Percentiles rank a stretch among this genome's conserved stretches.
Evolutionary conservation across 768 basidiomycete genomes (phyloP).

Genomic region (Cyclocybe cylindracea): DNA sequence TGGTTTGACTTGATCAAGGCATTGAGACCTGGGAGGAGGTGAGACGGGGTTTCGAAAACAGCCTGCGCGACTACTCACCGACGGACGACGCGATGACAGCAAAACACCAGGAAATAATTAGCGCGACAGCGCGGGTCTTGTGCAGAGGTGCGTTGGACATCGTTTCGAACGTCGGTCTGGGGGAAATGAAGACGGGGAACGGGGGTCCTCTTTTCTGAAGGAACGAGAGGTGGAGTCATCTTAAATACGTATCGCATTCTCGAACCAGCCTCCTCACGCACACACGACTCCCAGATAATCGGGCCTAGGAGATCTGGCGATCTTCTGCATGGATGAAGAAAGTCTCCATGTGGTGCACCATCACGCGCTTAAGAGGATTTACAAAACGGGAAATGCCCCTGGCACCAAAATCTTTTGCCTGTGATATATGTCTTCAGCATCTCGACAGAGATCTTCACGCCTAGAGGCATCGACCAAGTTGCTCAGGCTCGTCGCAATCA

Average conservation of each 20-base stretch:
- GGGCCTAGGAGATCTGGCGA: not conserved
- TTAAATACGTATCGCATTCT: too few relatives aligned
- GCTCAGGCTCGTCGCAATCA: too few relatives aligned
- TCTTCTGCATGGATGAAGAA: not conserved
- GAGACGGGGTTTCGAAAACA: not conserved
- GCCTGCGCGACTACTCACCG: constrained; percentile 3
- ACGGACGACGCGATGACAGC: constrained; percentile 18
- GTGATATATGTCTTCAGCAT: too few relatives aligned
- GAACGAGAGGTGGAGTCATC: not conserved
- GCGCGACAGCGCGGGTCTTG: constrained; percentile 6
- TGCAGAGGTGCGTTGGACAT: constrained; percentile 12
- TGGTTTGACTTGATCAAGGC: constrained; percentile 43
- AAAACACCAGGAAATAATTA: constrained; percentile 18
- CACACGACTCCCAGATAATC: not conserved
- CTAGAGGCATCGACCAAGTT: too few relatives aligned
- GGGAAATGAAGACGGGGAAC: not conserved
- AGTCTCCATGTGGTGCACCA: not conserved
- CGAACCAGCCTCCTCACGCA: not conserved
- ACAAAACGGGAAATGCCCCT: too few relatives aligned
- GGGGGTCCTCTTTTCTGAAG: too few relatives aligned
- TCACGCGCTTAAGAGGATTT: not conserved
- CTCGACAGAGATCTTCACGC: too few relatives aligned
- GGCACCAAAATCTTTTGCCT: too few relatives aligned
- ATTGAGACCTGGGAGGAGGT: constrained; percentile 33
- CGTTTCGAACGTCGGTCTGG: not conserved